phyloP scores from a whole-genome alignment of 192 early-diverging fungal species.

The Geranomyces michiganensis region DNA sequence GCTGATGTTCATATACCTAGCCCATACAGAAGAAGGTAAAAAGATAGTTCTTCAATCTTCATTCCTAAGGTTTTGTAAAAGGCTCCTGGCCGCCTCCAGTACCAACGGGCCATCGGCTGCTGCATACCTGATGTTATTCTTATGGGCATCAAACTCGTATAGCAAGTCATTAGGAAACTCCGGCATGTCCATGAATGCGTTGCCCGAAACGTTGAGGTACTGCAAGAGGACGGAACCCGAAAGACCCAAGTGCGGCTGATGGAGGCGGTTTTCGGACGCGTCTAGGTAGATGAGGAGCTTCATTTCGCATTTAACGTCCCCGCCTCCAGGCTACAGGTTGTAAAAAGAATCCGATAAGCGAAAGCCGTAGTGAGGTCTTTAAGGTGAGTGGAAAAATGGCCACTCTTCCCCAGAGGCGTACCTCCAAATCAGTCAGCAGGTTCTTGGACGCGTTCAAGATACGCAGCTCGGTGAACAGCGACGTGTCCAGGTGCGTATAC shows the following conservation, averaged over 20 bases:
- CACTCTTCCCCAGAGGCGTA: not conserved
- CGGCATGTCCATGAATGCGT: conserved; percentile 25
- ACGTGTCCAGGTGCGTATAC: conserved; percentile 15
- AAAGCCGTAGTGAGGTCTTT: not conserved
- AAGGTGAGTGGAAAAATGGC: not conserved
- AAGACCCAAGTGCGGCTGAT: conserved; percentile 11
- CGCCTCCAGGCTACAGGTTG: not conserved
- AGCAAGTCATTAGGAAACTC: conserved; percentile 24
- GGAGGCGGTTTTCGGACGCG: conserved; percentile 24
- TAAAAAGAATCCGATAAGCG: not conserved
- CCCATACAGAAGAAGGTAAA: not conserved
- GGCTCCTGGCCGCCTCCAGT: too few species aligned
- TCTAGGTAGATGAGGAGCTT: conserved; percentile 33
- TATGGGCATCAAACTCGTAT: conserved; percentile 18
- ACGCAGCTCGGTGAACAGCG: conserved; percentile 20
- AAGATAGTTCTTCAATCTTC: not conserved
- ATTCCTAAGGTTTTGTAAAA: too few species aligned
- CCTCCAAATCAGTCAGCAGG: conserved; percentile 21
- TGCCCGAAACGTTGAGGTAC: conserved; percentile 27
- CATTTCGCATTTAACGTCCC: not conserved
- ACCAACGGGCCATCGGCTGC: too few species aligned
- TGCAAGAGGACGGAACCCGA: conserved; percentile 15
- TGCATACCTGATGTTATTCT: conserved; percentile 39
- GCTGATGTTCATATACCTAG: conserved; percentile 24
- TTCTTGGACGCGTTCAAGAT: conserved; percentile 27